Evolutionary conservation across 2,329 filamentous ascomycete species (phyloP), one percentile per base, ranked within the genome.

Genomic region (Alternaria sp.): DNA sequence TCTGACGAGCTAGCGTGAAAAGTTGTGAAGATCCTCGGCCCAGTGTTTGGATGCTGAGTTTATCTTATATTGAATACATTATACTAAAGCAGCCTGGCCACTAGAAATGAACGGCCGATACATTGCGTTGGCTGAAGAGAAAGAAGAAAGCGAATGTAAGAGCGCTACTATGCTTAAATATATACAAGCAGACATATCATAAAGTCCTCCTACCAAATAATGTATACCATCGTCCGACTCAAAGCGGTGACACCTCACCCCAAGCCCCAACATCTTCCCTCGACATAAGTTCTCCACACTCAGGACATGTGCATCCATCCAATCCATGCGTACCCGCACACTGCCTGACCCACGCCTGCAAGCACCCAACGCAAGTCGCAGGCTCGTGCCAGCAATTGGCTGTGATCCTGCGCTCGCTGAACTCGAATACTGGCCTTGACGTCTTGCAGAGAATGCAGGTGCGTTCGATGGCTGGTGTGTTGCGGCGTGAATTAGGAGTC

Each of bases 401-500:
- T 10, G 73, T 74, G 2, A 74, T 72, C 4, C 67, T 64, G 26
- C 71, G 68, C 14, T 55, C 61, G 4, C 69, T 69, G 30, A 77
- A 78, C 6, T 71, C 65, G 1, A 63, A 61, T 2, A 66, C 60
- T 5, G 68, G 67, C 45, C 70, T 71, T 0, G 63, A 57, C 8
- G 69, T 69, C 45, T 74, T 74, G 64, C 76, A 78, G 3, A 77
- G 61, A 25, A 70, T 67, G 57, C 76, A 78, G 2, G 71, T 73
- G 21, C 66, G 69, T 28, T 71, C 65, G 3, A 68, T 53, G 12
- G 63, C 63, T 8, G 68, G 67, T 23, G 71, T 74, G 21, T 66
- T 67, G 23, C 65, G 64, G 5, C 70, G 61, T 12, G 71, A 68
- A 30, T 18, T 37, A 21, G 61, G 61, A 5, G 58, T 50, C 15